Evolutionary conservation across 352 stramenopile species (phyloP).

Genomic region (Phytophthora nicotianae): DNA sequence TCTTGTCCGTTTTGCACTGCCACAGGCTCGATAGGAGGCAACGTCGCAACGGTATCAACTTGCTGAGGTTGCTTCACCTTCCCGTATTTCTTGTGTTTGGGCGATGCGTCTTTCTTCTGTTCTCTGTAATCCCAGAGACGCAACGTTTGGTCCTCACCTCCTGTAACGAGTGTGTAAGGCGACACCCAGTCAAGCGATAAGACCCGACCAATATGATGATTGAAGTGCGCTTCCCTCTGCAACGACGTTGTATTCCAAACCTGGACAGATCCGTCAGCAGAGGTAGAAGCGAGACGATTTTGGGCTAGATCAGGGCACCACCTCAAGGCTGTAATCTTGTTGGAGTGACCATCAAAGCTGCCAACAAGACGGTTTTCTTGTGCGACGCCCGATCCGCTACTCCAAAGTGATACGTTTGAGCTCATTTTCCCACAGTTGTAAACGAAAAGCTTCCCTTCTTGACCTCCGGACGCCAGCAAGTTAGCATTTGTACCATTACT

Average conservation of each 20-base stretch:
- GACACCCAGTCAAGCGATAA: conserved; percentile 64
- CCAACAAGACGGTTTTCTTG: conserved; percentile 24
- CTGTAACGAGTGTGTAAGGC: conserved; percentile 48
- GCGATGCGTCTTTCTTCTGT: conserved; percentile 22
- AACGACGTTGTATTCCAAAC: conserved; percentile 53
- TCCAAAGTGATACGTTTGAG: neutral
- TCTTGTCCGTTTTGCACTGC: conserved; percentile 2
- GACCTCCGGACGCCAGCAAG: conserved; percentile 52
- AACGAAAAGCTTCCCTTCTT: conserved; percentile 62
- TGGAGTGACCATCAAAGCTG: conserved; percentile 41
- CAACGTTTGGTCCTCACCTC: conserved; percentile 73
- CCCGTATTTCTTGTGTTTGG: conserved; percentile 25
- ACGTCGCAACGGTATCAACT: conserved; percentile 8
- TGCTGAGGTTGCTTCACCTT: conserved; percentile 36
- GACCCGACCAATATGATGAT: conserved; percentile 55
- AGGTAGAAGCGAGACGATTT: conserved; percentile 53
- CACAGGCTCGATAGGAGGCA: neutral
- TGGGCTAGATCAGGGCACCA: conserved; percentile 34
- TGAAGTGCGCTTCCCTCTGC: conserved; percentile 41
- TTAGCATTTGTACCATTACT: conserved; percentile 4
- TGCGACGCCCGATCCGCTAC: conserved; percentile 1
- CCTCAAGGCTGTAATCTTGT: conserved; percentile 48
- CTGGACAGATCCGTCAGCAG: conserved; percentile 53
- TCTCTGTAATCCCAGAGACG: conserved; percentile 62
- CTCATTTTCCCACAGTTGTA: conserved; percentile 31